phyloP scores from a whole-genome alignment of 2,329 filamentous ascomycete species.

The Aphanocladium album region DNA sequence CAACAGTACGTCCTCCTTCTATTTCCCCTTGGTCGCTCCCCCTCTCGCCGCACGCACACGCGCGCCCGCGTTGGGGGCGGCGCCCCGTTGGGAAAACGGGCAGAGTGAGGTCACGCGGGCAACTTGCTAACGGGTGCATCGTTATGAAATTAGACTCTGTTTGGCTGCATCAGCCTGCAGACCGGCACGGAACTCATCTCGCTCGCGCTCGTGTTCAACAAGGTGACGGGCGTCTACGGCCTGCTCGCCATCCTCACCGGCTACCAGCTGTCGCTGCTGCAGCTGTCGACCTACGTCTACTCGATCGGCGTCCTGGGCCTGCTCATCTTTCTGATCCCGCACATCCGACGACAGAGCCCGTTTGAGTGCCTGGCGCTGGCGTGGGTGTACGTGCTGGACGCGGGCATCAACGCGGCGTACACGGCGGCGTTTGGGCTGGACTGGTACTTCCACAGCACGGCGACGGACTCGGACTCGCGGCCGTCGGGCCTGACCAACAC shows the following conservation, averaged over 20 bases:
- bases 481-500: slow-evolving; percentile 17
- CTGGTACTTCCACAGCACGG: slow-evolving; percentile 72
- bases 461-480: slow-evolving; percentile 31
- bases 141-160: slow-evolving; percentile 63
- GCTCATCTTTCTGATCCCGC: slow-evolving; percentile 66
- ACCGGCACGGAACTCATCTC: slow-evolving; percentile 83
- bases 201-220: slow-evolving; percentile 81
- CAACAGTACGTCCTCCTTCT: slow-evolving; percentile 30
- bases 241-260: slow-evolving; percentile 85
- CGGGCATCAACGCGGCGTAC: slow-evolving; percentile 73
- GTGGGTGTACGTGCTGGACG: slow-evolving; percentile 82
- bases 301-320: slow-evolving; percentile 66
- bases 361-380: slow-evolving; percentile 77
- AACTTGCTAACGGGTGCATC: slow-evolving; percentile 11
- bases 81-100: slow-evolving; percentile 7
- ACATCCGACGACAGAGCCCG: slow-evolving; percentile 73
- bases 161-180: slow-evolving; percentile 79
- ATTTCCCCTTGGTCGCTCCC: neutral
- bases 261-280: slow-evolving; percentile 73
- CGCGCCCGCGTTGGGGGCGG: no score
- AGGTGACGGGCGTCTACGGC: slow-evolving; percentile 85
- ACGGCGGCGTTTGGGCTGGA: slow-evolving; percentile 75
- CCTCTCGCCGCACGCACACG: neutral
- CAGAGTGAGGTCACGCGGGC: neutral
- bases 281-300: slow-evolving; percentile 90